Evolutionary conservation across 495 filamentous ascomycete species (phyloP), one percentile per base, ranked within the genome.

Genomic region (Aspergillus saccharolyticus): DNA sequence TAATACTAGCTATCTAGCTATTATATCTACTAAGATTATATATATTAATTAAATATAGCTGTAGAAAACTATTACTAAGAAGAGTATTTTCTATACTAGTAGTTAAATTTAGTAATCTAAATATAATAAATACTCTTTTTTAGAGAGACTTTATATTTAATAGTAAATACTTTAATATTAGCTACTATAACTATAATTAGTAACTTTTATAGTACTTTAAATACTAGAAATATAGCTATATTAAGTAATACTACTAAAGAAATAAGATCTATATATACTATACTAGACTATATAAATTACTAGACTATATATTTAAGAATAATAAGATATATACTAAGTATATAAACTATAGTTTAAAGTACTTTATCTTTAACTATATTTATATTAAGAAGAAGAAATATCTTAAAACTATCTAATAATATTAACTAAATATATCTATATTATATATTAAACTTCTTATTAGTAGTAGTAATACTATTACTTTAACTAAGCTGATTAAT

Each of bases 1-100:
- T 30, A 24, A 28, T 30, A 46, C 19, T 46, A 46, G 17, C 7
- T 19, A 8, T 19, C 9, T 30, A 33, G 24, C 3, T 39, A 52
- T 17, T 10, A 4, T 33, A n/a, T 30, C 9, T 30, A 39, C 12
- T 52, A 39, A 39, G 8, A 33, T 33, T 30, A 28, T 52, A 24
- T 30, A 52, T 52, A 52, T 33, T 16, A 52, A 18, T 7, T 39
- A 39, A 15, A 15, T 39, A n/a, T 10, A 39, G 33, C 33, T 15
- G 2, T 39, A 15, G 10, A 46, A 46, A 19, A 46, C 17, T 46
- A 19, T 52, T 30, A 19, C 17, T 52, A 52, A 17, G n/a, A 30
- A 33, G 18, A 33, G 14, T 39, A 39, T 52, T 49, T 48, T 42
- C n/a, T 50, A 56, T 30, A 18, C 39, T 56, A 49, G 33, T 48